Percentiles rank a stretch among this genome's conserved stretches.
These are phyloP conservation scores for Nepenthes mirabilis DNA, from an alignment of 148 eudicot genomes.

Conservation along the genomic window DNA sequence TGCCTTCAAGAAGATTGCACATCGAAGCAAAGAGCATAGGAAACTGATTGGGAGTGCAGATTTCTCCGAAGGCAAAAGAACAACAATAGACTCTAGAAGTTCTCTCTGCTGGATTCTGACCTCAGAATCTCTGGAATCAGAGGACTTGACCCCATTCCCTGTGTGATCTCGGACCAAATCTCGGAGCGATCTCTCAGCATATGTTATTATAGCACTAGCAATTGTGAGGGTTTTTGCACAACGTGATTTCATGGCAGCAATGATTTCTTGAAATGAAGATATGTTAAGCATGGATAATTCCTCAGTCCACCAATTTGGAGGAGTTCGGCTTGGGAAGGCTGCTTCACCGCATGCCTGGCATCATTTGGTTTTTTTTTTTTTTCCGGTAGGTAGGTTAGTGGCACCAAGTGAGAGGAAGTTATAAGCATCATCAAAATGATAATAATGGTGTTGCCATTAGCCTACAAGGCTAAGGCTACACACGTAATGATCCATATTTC, in stretches of 20 bases:
- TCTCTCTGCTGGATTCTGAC: conserved; percentile 29
- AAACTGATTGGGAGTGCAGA: conserved; percentile 63
- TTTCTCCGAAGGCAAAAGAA: conserved; percentile 61
- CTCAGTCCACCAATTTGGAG: conserved; percentile 98
- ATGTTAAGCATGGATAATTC: conserved; percentile 60
- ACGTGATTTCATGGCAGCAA: conserved; percentile 45
- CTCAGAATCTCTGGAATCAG: conserved; percentile 18
- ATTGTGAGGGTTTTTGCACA: conserved; percentile 53
- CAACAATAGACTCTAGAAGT: conserved; percentile 44
- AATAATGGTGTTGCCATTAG: too few relatives aligned
- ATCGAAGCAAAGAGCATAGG: conserved; percentile 66
- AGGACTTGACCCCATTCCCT: conserved; percentile 26
- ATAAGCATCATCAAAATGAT: too few relatives aligned
- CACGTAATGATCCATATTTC: too few relatives aligned
- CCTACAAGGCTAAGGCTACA: too few relatives aligned
- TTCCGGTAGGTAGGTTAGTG: too few relatives aligned
- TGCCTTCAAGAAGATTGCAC: conserved; percentile 52
- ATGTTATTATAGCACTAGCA: conserved; percentile 66
- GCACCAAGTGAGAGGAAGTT: too few relatives aligned
- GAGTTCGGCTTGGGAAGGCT: conserved; percentile 73
- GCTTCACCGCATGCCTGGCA: conserved; percentile 75
- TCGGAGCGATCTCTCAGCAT: conserved; percentile 56
- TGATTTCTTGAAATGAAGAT: conserved; percentile 42
- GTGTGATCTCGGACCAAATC: conserved; percentile 67
- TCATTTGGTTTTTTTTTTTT: too few relatives aligned